Base-by-base conservation (phyloP, 768 basidiomycete species). In the Kwoniella mangroviensis region DNA sequence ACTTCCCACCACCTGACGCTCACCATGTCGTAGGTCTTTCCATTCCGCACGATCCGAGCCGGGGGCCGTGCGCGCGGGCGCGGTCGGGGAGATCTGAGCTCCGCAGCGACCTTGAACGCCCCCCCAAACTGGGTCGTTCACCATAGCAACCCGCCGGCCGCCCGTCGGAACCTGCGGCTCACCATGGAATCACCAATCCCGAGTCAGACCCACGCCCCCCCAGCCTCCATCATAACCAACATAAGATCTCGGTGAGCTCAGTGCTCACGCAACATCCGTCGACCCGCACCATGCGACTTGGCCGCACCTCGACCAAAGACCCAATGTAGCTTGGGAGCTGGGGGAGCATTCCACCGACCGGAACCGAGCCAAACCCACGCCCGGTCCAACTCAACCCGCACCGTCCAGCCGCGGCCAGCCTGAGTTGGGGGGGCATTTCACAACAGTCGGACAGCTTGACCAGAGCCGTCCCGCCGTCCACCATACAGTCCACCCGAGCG, bases 321-420 rank as follows among this genome's bases (percentile, higher is more conserved):
- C n/a, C n/a, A n/a, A n/a, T n/a, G n/a, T n/a, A n/a, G n/a, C n/a
- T n/a, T n/a, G 45, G 45, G 15, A 45, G 60, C 41, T 43, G 60
- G 60, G 60, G 60, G 60, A 26, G 60, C 60, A 4, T 28, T 43
- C 60, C 60, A 62, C 40, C 60, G 3, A 42, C n/a, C n/a, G n/a
- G n/a, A n/a, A n/a, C n/a, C n/a, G n/a, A n/a, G n/a, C n/a, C n/a
- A n/a, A n/a, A n/a, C n/a, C n/a, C n/a, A n/a, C n/a, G n/a, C n/a
- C n/a, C n/a, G n/a, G n/a, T n/a, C n/a, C n/a, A n/a, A 61, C 59
- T 21, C 41, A 11, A 9, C 6, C 4, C 59, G 15, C 57, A n/a
- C n/a, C n/a, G n/a, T n/a, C n/a, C n/a, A n/a, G n/a, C n/a, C n/a
- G n/a, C n/a, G n/a, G n/a, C 49, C 49, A 11, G n/a, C 49, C n/a